Base-by-base conservation (phyloP, 2,329 filamentous ascomycete species). In the Mycogone perniciosa region DNA sequence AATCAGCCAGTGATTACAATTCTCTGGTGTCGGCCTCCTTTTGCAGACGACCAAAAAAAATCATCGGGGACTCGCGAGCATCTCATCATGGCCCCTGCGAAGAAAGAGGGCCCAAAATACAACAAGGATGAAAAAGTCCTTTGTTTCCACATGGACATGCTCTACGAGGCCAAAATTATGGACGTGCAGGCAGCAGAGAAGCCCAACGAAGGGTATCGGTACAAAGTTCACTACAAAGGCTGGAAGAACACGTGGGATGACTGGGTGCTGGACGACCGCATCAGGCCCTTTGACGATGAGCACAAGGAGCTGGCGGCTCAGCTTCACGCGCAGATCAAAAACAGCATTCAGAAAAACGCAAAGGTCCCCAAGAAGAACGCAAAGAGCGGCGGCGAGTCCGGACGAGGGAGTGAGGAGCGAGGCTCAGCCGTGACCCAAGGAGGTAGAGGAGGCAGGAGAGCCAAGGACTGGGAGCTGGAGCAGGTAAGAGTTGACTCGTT, bases 161-260 rank as follows among this genome's bases (percentile, higher is more conserved):
- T 99, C 46, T 99, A 99, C 66, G 93, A 99, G 71, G 93, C 93
- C 59, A 97, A 97, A 72, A 85, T 99, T 47, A 81, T 95, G 57
- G 91, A 96, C 57, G 77, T 88, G 31, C 82, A 67, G 76, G 78
- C 62, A 41, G 85, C 85, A 63, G 85, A 87, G 69, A 84, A 83
- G 67, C 85, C 72, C 20, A 85, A 71, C 39, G 73, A 85, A 54
- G 82, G 86, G 33, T 90, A 83, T 65, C 83, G 89, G 67, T 99
- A 95, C 74, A 88, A 88, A 64, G 88, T 99, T 50, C 93, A 99
- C 71, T 99, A 99, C 76, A 97, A 97, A 71, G 93, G 93, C 64
- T 99, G 93, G 93, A 99, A 99, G 77, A 91, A 92, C 69, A 96
- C 90, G 79, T 99, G 93, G 93, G 93, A 99, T 73, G 93, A 99